Evolutionary conservation across 352 stramenopile species (phyloP).

Genomic region (Aphanomyces stellatus): DNA sequence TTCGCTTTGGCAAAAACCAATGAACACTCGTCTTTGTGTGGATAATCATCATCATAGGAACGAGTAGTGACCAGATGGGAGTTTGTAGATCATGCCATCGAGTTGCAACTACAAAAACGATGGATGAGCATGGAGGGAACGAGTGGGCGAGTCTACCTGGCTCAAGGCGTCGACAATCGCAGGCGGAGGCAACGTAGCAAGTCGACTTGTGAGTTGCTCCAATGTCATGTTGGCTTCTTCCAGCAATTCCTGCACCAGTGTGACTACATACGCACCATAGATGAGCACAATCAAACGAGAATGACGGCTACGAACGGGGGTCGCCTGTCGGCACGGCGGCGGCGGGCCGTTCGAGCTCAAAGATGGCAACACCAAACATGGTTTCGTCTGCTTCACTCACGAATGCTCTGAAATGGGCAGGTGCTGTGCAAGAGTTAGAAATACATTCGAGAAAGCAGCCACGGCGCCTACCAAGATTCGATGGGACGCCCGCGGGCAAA

Average conservation of each 20-base stretch:
- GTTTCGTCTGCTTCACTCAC: neutral
- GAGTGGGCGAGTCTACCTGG: neutral
- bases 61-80: neutral
- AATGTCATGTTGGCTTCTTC: neutral
- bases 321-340: neutral
- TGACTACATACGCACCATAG: too few relatives aligned
- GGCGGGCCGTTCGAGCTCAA: neutral
- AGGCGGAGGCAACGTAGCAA: neutral
- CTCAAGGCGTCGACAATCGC: neutral
- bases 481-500: neutral
- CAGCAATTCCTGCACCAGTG: slow-evolving; percentile 4
- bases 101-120: slow-evolving; percentile 4
- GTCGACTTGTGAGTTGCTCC: neutral
- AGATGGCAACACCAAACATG: slow-evolving; percentile 2
- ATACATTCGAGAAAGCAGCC: too few relatives aligned
- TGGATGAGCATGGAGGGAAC: neutral
- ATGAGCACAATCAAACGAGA: too few relatives aligned
- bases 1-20: slow-evolving; percentile 14
- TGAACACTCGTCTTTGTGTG: too few relatives aligned
- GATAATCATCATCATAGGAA: slow-evolving; percentile 9
- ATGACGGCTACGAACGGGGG: too few relatives aligned
- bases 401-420: neutral
- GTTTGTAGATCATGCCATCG: slow-evolving; percentile 11
- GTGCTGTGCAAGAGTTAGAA: too few relatives aligned
- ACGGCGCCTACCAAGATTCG: neutral